Base-by-base conservation (phyloP, 148 eudicot species). In the Rheum nobile region DNA sequence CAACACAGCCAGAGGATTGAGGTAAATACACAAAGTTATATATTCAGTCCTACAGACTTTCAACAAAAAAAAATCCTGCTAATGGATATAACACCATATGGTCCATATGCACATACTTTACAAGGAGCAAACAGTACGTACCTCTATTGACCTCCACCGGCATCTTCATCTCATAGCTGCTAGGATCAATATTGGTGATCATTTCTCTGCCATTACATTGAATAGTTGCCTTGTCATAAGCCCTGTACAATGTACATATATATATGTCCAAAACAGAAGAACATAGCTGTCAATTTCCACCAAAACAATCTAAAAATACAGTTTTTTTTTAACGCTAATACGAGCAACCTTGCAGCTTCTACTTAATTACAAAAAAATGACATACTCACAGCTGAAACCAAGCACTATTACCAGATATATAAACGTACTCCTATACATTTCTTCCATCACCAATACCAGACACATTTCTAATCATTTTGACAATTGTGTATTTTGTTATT, bases 321-420 rank as follows among this genome's bases (percentile, higher is more conserved):
- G 13, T 43, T 3, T 41, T 41, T 6, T 6, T n/a, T 14, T 43
- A 46, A 16, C 52, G 4, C n/a, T 46, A 46, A 2, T n/a, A 21
- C 26, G 10, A 86, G 81, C 81, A 84, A 88, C 89, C 93, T 91
- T 83, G 93, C 93, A 79, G 93, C 91, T 79, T 91, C 92, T 86
- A 80, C 82, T 88, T 91, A 91, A 74, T 77, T 88, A 85, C 85
- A 84, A 87, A 88, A 80, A 86, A 82, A 75, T 86, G 76, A 91
- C 89, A 85, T 88, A 88, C 41, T 84, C 81, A 91, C 87, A 87
- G 92, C 91, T 85, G 89, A 88, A 88, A 85, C 39, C 84, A 86
- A 86, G 81, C 81, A 83, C 84, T 79, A 77, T 79, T 85, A 76
- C 82, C 78, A 79, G 71, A 29, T 77, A 84, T 81, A 81, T 81